phyloP scores from a whole-genome alignment of 2,329 filamentous ascomycete genomes.

The Hymenotorrendiella dingleyae region DNA sequence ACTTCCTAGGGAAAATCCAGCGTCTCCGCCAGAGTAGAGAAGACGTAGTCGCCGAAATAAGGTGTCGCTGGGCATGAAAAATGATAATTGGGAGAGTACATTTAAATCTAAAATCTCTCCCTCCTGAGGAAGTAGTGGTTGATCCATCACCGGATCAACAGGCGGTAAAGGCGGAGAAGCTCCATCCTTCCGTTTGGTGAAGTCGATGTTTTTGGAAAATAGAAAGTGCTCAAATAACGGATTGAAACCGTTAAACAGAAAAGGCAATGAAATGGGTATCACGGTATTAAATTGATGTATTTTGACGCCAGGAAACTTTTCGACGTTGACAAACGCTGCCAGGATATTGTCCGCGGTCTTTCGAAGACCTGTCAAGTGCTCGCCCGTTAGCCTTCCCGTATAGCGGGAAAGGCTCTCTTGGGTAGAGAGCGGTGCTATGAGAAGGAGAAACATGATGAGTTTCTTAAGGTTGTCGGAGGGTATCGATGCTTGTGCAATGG shows the following conservation, averaged over 20 bases:
- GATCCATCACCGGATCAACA: constrained; percentile 18
- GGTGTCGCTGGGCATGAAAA: constrained; percentile 60
- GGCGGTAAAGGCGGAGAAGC: constrained; percentile 12
- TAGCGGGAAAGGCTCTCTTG: constrained; percentile 61
- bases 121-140: constrained; percentile 43
- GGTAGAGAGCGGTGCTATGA: constrained; percentile 57
- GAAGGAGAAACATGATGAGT: constrained; percentile 62
- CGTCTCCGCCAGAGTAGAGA: constrained; percentile 63
- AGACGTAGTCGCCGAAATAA: constrained; percentile 61
- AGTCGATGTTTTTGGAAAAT: constrained; percentile 65
- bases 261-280: constrained; percentile 55
- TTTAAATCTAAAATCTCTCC: constrained; percentile 62
- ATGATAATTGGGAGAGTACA: constrained; percentile 62
- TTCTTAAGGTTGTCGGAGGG: constrained; percentile 68
- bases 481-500: constrained; percentile 60
- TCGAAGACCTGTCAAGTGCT: constrained; percentile 51
- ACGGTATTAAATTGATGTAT: constrained; percentile 56
- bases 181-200: constrained; percentile 37
- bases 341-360: constrained; percentile 59
- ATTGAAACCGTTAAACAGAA: constrained; percentile 61
- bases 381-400: constrained; percentile 48
- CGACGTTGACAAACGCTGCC: constrained; percentile 58
- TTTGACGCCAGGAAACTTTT: constrained; percentile 56
- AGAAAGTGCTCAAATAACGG: constrained; percentile 70
- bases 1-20: constrained; percentile 71